These are phyloP conservation scores for Crithidia mellificae DNA, from an alignment of 208 protist species.

Conservation along the genomic window DNA sequence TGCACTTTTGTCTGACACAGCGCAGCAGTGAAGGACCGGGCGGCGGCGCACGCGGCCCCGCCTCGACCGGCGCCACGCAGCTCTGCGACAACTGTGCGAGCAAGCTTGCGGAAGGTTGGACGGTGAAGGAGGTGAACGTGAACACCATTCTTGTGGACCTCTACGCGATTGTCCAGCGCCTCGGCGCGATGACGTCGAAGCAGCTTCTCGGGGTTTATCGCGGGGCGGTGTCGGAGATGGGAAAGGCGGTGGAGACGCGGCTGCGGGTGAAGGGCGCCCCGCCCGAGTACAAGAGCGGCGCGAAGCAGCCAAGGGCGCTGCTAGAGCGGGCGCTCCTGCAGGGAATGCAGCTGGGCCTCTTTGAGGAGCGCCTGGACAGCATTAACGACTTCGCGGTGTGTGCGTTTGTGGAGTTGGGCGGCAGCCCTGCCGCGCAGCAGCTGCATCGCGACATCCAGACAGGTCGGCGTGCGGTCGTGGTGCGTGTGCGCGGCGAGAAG, in stretches of 20 bases:
- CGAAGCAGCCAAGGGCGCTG: constrained; percentile 44
- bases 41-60: constrained; percentile 10
- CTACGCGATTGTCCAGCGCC: constrained; percentile 57
- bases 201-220: constrained; percentile 84
- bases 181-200: constrained; percentile 79
- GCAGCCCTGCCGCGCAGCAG: constrained; percentile 41
- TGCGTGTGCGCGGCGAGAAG: constrained; percentile 53
- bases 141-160: constrained; percentile 62
- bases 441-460: constrained; percentile 41
- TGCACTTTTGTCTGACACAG: constrained; percentile 72
- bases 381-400: constrained; percentile 72
- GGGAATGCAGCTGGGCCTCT: constrained; percentile 58
- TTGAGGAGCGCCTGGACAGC: constrained; percentile 74
- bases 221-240: constrained; percentile 64
- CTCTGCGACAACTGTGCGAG: constrained; percentile 87
- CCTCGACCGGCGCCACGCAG: constrained; percentile 28
- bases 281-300: constrained; percentile 79
- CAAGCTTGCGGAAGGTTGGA: constrained; percentile 63
- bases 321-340: constrained; percentile 79
- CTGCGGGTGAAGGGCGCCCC: constrained; percentile 80
- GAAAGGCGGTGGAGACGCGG: constrained; percentile 69
- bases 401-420: constrained; percentile 67
- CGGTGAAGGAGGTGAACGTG: constrained; percentile 42
- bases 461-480: constrained; percentile 27
- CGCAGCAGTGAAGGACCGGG: constrained; percentile 14